A percentile compares a stretch with the other conserved stretches of the same genome.
phyloP scores from a whole-genome alignment of 768 basidiomycete genomes.

The Russula sp. region DNA sequence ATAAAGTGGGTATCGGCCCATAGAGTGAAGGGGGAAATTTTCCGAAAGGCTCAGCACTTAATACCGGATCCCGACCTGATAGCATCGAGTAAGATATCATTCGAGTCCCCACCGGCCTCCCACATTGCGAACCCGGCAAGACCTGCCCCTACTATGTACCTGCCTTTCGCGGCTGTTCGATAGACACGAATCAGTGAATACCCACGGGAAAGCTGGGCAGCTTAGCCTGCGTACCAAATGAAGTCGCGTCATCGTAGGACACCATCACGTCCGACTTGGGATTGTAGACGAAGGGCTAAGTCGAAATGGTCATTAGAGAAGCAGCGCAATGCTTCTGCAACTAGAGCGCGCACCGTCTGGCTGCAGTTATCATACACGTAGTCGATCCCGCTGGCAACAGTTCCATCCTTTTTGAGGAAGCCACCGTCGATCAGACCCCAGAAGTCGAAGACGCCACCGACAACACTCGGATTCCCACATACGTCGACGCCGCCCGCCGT shows the following conservation, averaged over 20 bases:
- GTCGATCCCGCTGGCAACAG: slow-evolving; percentile 34
- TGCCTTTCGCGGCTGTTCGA: slow-evolving; percentile 34
- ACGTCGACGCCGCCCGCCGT: slow-evolving; percentile 25
- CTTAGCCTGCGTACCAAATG: slow-evolving; percentile 33
- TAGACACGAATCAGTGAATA: neutral
- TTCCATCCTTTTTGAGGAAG: slow-evolving; percentile 8
- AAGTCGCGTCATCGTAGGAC: slow-evolving; percentile 56
- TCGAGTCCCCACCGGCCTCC: slow-evolving; percentile 37
- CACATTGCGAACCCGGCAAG: slow-evolving; percentile 40
- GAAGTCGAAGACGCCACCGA: slow-evolving; percentile 17
- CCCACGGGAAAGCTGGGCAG: neutral
- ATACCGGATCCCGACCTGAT: slow-evolving; percentile 22
- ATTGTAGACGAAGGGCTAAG: slow-evolving; percentile 64
- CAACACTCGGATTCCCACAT: slow-evolving; percentile 30
- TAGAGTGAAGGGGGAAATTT: neutral
- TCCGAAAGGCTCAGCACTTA: neutral
- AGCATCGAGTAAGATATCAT: slow-evolving; percentile 29
- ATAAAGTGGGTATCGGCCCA: neutral
- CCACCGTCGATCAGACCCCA: slow-evolving; percentile 16
- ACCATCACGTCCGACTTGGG: slow-evolving; percentile 45
- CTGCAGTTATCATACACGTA: slow-evolving; percentile 59
- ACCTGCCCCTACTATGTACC: slow-evolving; percentile 29
- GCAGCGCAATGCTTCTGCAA: neutral
- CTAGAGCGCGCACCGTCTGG: slow-evolving; percentile 50
- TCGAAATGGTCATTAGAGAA: neutral